phyloP scores from a whole-genome alignment of 352 stramenopile genomes.

The Globisporangium nagaii region DNA sequence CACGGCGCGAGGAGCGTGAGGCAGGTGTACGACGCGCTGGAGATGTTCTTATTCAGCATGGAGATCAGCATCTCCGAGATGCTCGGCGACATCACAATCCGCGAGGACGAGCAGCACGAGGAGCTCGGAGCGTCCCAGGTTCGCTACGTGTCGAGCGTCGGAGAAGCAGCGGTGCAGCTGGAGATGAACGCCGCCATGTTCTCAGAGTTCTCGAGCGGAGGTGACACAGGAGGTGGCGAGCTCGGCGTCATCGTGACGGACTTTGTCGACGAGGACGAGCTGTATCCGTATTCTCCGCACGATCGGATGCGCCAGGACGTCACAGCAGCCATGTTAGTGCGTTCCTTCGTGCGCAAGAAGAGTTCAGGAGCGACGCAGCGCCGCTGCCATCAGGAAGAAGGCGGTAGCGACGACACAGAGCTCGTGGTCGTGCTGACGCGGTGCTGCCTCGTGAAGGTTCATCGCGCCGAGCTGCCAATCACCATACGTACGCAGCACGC shows the following conservation, averaged over 20 bases:
- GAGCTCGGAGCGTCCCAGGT: constrained; percentile 36
- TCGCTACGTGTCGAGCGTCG: constrained; percentile 20
- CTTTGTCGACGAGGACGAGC: constrained; percentile 41
- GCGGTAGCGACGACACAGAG: not conserved
- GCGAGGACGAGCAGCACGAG: constrained; percentile 41
- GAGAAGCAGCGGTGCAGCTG: constrained; percentile 12
- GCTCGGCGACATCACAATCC: constrained; percentile 43
- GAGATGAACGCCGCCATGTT: constrained; percentile 46
- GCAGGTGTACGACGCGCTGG: constrained; percentile 46
- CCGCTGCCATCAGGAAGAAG: too few species aligned
- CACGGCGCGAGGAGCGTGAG: constrained; percentile 21
- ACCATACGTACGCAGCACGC: not conserved
- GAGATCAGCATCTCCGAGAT: constrained; percentile 54
- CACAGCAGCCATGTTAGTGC: constrained; percentile 12
- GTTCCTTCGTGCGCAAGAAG: constrained; percentile 6
- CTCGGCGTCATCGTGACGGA: constrained; percentile 30
- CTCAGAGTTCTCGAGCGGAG: constrained; percentile 20
- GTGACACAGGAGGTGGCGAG: constrained; percentile 7
- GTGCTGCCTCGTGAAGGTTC: not conserved
- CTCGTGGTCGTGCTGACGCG: constrained; percentile 23
- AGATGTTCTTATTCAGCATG: constrained; percentile 56
- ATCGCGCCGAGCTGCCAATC: not conserved
- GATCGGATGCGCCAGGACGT: constrained; percentile 23
- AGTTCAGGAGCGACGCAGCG: too few species aligned
- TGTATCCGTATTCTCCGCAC: constrained; percentile 26